Percentiles rank a stretch among this genome's conserved stretches.
These are phyloP conservation scores for Decorospora gaudefroyi DNA, from an alignment of 2,329 filamentous ascomycete species.

Conservation along the genomic window DNA sequence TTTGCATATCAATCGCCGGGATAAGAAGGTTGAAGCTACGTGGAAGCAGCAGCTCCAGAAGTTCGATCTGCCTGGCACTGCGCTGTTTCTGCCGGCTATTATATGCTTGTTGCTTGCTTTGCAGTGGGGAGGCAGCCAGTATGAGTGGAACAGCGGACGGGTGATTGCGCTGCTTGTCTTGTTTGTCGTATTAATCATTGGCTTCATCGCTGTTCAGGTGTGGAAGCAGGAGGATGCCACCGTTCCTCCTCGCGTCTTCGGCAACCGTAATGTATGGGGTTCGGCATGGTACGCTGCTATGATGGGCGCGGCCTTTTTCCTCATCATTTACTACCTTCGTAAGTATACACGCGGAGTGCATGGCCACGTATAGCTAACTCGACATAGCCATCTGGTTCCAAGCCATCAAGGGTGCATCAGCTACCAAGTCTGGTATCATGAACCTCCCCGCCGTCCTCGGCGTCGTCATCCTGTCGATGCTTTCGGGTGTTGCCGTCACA, in stretches of 20 bases:
- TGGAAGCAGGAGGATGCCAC: slow-evolving; percentile 54
- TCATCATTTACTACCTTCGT: slow-evolving; percentile 53
- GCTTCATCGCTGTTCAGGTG: slow-evolving; percentile 51
- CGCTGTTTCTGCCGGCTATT: slow-evolving; percentile 53
- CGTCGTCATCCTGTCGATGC: slow-evolving; percentile 52
- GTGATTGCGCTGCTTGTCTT: slow-evolving; percentile 55
- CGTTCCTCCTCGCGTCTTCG: slow-evolving; percentile 53
- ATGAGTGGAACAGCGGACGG: slow-evolving; percentile 51
- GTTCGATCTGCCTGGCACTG: slow-evolving; percentile 54
- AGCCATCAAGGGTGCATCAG: slow-evolving; percentile 54
- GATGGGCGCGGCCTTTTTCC: slow-evolving; percentile 52
- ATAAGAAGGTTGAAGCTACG: slow-evolving; percentile 39
- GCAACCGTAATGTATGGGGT: slow-evolving; percentile 53
- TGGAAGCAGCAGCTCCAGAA: slow-evolving; percentile 49
- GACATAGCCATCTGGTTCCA: slow-evolving; percentile 54
- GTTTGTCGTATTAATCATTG: slow-evolving; percentile 49
- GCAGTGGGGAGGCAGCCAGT: slow-evolving; percentile 57
- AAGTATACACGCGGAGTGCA: no score
- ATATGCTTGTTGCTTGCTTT: slow-evolving; percentile 56
- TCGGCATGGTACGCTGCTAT: slow-evolving; percentile 49
- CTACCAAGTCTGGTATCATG: slow-evolving; percentile 55
- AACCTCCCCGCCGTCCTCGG: slow-evolving; percentile 55
- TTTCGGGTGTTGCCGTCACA: slow-evolving; percentile 48
- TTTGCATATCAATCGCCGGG: slow-evolving; percentile 43
- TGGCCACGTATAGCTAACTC: slow-evolving; percentile 19